Base-by-base conservation (phyloP, 768 basidiomycete genomes). In the Mycena belliarum region DNA sequence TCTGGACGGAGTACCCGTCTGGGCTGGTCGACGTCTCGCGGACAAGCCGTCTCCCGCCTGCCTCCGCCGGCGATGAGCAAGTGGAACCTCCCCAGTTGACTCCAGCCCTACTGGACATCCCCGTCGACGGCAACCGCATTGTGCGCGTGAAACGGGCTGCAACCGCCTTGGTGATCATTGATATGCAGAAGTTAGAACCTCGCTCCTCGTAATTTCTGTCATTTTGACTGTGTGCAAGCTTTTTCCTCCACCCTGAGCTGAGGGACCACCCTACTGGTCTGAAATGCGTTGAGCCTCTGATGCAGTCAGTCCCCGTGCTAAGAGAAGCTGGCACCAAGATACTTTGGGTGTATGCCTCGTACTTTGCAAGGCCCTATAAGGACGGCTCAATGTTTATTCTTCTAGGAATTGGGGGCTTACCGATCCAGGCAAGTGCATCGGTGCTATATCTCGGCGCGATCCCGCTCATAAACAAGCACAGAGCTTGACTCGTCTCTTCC, bases 321-420 rank as follows among this genome's bases (percentile, higher is more conserved):
- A 75, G 86, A 42, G 64, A 75, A 32, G 70, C 75, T 12, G 83
- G 81, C 41, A 71, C 80, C 57, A 83, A 83, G 67, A 81, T 86
- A 59, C 75, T 87, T 58, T 88, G 87, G 86, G 78, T 86, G 85
- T 86, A 68, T 52, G 78, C 4, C 18, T 35, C 18, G 28, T 70
- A 21, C 37, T 46, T n/a, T 43, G 6, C 21, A 32, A 53, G 15
- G 44, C 38, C 32, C 28, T 20, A 26, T n/a, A 46, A 61, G 20
- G 26, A 15, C 4, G 38, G 38, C n/a, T 55, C 24, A 45, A 50
- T 24, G n/a, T n/a, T n/a, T 29, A 3, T 23, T n/a, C 6, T 23
- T 11, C 25, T 28, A 88, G 85, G 9, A 88, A 87, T 65, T 89
- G 87, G 87, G 87, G 87, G 25, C 73, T 88, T n/a, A 87, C 85